Conservation (phyloP, 1,139 yeast genomes). For the Protomyces inundatus region DNA sequence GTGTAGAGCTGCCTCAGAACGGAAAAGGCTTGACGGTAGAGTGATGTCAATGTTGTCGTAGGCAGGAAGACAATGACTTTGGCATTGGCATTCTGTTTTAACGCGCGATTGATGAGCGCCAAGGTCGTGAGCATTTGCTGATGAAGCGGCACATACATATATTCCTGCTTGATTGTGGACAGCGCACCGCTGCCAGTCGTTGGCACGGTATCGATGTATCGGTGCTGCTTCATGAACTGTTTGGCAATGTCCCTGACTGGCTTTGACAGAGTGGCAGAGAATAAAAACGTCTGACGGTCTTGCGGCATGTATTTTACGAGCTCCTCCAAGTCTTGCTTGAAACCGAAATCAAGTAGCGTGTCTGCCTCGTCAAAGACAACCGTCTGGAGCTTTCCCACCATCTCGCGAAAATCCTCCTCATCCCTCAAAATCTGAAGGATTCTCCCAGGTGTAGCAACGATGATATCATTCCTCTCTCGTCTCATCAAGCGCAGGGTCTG, state of each 20-base stretch:
- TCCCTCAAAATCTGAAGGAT: conserved; percentile 67
- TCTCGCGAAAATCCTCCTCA: conserved; percentile 69
- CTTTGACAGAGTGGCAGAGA: conserved; percentile 82
- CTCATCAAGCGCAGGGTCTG: conserved; percentile 64
- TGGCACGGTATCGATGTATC: conserved; percentile 72
- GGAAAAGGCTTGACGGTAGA: conserved; percentile 51
- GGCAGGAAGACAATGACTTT: conserved; percentile 27
- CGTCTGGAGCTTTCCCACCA: conserved; percentile 63
- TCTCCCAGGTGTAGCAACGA: conserved; percentile 93
- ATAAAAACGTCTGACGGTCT: conserved; percentile 88
- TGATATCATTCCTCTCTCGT: conserved; percentile 56
- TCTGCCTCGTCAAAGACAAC: conserved; percentile 91
- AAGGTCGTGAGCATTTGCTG: conserved; percentile 8
- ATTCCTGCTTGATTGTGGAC: conserved; percentile 17
- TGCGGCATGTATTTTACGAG: conserved; percentile 71
- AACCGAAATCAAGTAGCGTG: conserved; percentile 71
- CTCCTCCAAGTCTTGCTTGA: conserved; percentile 60
- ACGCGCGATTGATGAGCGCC: conserved; percentile 12
- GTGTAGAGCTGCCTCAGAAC: conserved; percentile 75
- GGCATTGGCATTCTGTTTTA: neutral
- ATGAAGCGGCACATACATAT: conserved; percentile 5
- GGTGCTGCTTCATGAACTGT: conserved; percentile 52
- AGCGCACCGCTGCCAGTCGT: conserved; percentile 15
- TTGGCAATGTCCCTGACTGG: conserved; percentile 69
- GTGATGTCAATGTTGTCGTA: conserved; percentile 21